phyloP scores from a whole-genome alignment of 2,329 filamentous ascomycete genomes.

The Alternaria ventricosa region DNA sequence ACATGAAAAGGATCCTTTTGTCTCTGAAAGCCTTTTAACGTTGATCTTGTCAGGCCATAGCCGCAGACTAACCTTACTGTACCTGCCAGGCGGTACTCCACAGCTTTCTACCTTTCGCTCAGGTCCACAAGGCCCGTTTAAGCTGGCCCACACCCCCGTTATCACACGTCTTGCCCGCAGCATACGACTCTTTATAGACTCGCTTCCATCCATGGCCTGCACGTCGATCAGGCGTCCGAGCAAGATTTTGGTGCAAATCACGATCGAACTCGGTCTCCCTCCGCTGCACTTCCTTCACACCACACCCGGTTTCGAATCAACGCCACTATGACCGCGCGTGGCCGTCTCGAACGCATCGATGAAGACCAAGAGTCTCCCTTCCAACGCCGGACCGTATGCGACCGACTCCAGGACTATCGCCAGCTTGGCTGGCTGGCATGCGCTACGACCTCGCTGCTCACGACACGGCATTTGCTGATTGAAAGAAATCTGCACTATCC shows the following conservation, averaged over 20 bases:
- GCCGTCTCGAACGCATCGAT: not conserved
- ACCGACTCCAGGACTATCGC: conserved; percentile 8
- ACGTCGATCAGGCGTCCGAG: not conserved
- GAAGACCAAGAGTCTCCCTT: not conserved
- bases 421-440: conserved; percentile 23
- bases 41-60: not conserved
- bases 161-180: conserved; percentile 1
- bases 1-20: not conserved
- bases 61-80: not conserved
- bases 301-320: not conserved
- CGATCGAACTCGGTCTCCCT: not conserved
- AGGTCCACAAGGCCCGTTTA: not conserved
- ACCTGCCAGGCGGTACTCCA: not conserved
- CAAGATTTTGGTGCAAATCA: not conserved
- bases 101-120: not conserved
- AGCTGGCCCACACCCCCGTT: not conserved
- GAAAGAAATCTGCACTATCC: conserved; percentile 35
- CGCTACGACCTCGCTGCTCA: conserved; percentile 26
- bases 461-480: conserved; percentile 28
- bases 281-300: not conserved
- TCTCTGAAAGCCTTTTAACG: not conserved
- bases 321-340: conserved; percentile 3
- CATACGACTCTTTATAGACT: conserved; percentile 3
- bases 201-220: conserved; percentile 1
- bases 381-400: not conserved